Percentiles rank a stretch among this genome's conserved stretches.
phyloP scores from a whole-genome alignment of 2,329 filamentous ascomycete genomes.

The Diplodia scrobiculata region DNA sequence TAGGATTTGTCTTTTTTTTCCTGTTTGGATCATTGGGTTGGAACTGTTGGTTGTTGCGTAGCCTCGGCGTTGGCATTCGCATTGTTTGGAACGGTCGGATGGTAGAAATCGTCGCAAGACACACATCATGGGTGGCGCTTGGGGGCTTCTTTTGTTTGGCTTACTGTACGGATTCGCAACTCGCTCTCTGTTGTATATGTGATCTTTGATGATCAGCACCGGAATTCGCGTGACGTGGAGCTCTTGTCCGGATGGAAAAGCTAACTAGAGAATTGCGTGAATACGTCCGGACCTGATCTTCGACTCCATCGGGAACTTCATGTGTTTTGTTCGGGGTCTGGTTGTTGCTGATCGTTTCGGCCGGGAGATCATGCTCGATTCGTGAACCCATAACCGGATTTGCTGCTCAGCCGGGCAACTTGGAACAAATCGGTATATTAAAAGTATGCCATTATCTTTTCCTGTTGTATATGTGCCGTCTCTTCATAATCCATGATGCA shows the following conservation, averaged over 20 bases:
- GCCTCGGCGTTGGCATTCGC: background rate
- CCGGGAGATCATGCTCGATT: background rate
- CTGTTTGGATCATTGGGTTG: background rate
- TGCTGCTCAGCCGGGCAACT: background rate
- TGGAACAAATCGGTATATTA: conserved; percentile 2
- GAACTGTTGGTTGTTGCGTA: background rate
- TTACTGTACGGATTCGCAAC: background rate
- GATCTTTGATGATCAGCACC: background rate
- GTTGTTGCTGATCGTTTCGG: background rate
- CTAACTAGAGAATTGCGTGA: background rate
- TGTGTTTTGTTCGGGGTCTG: background rate
- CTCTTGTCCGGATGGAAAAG: background rate
- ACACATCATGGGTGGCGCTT: background rate
- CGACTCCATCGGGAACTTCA: background rate
- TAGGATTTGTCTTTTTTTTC: background rate
- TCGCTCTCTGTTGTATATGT: background rate
- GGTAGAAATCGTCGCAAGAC: background rate
- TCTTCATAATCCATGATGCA: background rate
- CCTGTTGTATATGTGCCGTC: background rate
- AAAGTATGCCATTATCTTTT: conserved; percentile 3
- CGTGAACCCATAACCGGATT: background rate
- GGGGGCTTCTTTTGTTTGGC: background rate
- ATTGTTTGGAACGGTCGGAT: background rate
- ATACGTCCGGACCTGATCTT: background rate
- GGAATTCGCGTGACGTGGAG: background rate